A percentile compares a stretch with the other conserved stretches of the same genome.
phyloP scores from a whole-genome alignment of 345 rosid species.

The Luvunga scandens region DNA sequence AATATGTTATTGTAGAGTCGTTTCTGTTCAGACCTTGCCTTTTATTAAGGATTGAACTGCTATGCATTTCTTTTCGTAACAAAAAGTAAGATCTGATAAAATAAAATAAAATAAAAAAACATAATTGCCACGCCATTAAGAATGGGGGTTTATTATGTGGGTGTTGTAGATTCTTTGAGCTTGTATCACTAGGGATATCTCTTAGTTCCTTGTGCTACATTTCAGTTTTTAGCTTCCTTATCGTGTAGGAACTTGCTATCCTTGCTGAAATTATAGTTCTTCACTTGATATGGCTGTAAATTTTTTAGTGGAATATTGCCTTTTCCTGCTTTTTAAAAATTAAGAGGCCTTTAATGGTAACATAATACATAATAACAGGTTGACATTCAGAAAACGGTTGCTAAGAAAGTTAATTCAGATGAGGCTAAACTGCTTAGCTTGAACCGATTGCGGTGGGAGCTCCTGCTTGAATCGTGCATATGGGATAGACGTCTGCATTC shows the following conservation, averaged over 20 bases:
- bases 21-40: neutral
- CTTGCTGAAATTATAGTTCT: neutral
- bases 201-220: neutral
- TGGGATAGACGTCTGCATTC: constrained; percentile 82
- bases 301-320: neutral
- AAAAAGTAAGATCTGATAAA: too few relatives aligned
- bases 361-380: constrained; percentile 31
- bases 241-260: neutral
- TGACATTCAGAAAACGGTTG: constrained; percentile 36
- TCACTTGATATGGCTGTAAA: neutral
- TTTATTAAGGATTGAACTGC: neutral
- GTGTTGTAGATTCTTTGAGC: neutral
- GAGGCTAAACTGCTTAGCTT: constrained; percentile 50
- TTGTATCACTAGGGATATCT: neutral
- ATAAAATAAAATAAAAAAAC: neutral
- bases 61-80: neutral
- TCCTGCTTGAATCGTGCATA: constrained; percentile 64
- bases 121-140: neutral
- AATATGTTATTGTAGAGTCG: neutral
- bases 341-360: constrained; percentile 14
- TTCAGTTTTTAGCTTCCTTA: neutral
- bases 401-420: constrained; percentile 41
- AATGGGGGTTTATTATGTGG: neutral
- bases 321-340: neutral
- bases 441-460: constrained; percentile 74